Evolutionary conservation across 345 rosid species (phyloP), one percentile per base, ranked within the genome.

Genomic region (Brassica carinata): DNA sequence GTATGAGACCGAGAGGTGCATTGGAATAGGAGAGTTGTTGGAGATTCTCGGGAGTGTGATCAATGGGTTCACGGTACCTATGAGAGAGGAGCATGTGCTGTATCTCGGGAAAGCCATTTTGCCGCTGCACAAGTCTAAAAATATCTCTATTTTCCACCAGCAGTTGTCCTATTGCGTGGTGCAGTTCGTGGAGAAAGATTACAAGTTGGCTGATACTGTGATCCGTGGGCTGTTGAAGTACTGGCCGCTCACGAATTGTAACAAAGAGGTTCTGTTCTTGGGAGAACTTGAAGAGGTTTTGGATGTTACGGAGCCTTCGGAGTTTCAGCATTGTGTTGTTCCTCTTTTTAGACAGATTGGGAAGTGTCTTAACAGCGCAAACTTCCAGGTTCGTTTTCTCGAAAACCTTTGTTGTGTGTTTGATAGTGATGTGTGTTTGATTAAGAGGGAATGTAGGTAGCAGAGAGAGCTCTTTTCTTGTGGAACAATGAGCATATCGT

Each of bases 401-500:
- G n/a, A n/a, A n/a, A 55, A 23, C 65, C 57, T 76, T 38, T 34
- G 45, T 38, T 31, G 27, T 64, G 11, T 66, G 53, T 65, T 53
- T n/a, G 58, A 1, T 53, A n/a, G 19, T 53, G 58, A 5, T n/a
- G 19, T 53, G 58, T 53, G 36, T 17, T 79, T 69, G 71, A 72
- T 69, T 80, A n/a, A 63, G 72, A 80, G 75, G 27, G 71, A 29
- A 29, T 59, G 64, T 72, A 89, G 92, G 90, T 89, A 7, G 90
- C 90, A 8, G 92, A 90, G 84, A 83, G 90, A 48, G 85, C 89
- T 40, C 77, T 90, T 40, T 90, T 86, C 85, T 82, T 88, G 85
- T 90, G 91, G 90, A 87, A 88, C 83, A 88, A 86, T 7, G 92
- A 88, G 62, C 90, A 90, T 71, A 81, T 90, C 29, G 85, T 84